These are phyloP conservation scores for Cercophora sp. DNA, from an alignment of 495 filamentous ascomycete species.

Conservation along the genomic window DNA sequence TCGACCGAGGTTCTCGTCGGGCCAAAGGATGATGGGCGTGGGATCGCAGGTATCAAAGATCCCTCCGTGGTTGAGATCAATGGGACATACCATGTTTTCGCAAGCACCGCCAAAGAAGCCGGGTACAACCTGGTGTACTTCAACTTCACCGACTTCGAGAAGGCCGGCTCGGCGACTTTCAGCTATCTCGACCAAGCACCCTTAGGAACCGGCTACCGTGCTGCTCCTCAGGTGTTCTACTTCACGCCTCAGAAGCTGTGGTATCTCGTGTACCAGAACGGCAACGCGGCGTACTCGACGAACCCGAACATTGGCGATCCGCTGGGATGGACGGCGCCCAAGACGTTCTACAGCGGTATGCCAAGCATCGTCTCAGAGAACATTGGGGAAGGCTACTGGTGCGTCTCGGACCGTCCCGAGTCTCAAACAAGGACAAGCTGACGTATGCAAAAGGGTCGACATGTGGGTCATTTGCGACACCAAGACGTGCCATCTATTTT, in stretches of 20 bases:
- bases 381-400: constrained; percentile 23
- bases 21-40: constrained; percentile 22
- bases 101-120: constrained; percentile 18
- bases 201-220: constrained; percentile 23
- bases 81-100: constrained; percentile 29
- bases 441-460: too few relatives aligned
- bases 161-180: constrained; percentile 14
- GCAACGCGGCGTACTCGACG: constrained; percentile 29
- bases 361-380: constrained; percentile 19
- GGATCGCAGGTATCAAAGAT: constrained; percentile 25
- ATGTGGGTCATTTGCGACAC: constrained; percentile 30
- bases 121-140: constrained; percentile 26
- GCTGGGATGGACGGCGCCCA: constrained; percentile 22
- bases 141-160: constrained; percentile 19
- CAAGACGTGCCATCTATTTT: constrained; percentile 21
- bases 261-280: constrained; percentile 29
- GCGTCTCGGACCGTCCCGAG: too few relatives aligned
- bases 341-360: constrained; percentile 18
- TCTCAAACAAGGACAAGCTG: too few relatives aligned
- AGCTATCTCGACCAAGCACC: constrained; percentile 25
- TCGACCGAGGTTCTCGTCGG: constrained; percentile 21
- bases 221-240: constrained; percentile 24
- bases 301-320: constrained; percentile 25
- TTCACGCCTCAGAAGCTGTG: constrained; percentile 24
- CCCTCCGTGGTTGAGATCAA: constrained; percentile 20